Conservation (phyloP, 441 rosid genomes). For the Omphalea diandra region DNA sequence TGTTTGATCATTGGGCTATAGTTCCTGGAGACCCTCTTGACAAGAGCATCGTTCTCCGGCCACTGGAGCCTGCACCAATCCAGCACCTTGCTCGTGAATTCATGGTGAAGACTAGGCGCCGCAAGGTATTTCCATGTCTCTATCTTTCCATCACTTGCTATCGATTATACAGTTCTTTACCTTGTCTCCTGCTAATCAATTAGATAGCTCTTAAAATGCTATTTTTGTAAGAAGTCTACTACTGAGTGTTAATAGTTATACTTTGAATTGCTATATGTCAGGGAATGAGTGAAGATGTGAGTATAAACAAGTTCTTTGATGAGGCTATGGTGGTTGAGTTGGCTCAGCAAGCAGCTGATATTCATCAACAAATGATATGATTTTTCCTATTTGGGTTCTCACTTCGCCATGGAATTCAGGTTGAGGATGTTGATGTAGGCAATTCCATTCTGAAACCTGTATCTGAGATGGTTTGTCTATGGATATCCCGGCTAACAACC, state of each 20-base stretch:
- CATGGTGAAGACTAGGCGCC: slow-evolving; percentile 92
- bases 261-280: slow-evolving; percentile 20
- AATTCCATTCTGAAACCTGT: not conserved
- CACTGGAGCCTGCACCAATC: slow-evolving; percentile 86
- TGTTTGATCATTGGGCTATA: slow-evolving; percentile 89
- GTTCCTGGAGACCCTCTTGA: slow-evolving; percentile 95
- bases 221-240: no score
- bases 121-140: slow-evolving; percentile 51
- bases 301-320: slow-evolving; percentile 94
- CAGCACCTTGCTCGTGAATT: slow-evolving; percentile 94
- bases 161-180: no score
- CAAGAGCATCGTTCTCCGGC: slow-evolving; percentile 76
- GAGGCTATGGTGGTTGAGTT: slow-evolving; percentile 98
- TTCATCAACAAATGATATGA: slow-evolving; percentile 64
- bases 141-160: not conserved
- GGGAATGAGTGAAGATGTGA: slow-evolving; percentile 99
- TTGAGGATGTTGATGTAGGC: not conserved
- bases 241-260: not conserved
- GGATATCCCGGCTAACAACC: not conserved
- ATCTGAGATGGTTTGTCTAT: not conserved
- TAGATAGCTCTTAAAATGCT: no score
- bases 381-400: not conserved
- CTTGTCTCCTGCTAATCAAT: no score
- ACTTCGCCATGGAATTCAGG: not conserved
- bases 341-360: slow-evolving; percentile 88